phyloP scores from a whole-genome alignment of 2,329 filamentous ascomycete species.

The Botrytis byssoidea region DNA sequence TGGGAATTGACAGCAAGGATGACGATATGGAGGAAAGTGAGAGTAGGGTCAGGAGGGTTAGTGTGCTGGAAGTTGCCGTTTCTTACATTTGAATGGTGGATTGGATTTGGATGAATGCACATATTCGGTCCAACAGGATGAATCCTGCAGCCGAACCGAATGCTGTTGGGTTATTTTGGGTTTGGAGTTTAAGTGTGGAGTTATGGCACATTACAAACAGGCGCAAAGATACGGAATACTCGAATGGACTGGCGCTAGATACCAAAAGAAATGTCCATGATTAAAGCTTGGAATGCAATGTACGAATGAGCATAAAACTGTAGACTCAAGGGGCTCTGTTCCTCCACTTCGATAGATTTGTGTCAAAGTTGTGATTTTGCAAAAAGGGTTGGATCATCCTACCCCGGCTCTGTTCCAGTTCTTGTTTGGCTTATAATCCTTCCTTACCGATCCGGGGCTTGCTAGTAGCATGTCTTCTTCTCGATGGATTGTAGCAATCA shows the following conservation, averaged over 20 bases:
- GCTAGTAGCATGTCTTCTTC: not conserved
- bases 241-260: not conserved
- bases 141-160: not conserved
- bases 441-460: not conserved
- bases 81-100: conserved; percentile 15
- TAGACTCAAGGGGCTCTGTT: not conserved
- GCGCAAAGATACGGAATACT: not conserved
- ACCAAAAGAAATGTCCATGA: not conserved
- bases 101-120: not conserved
- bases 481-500: not conserved
- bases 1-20: conserved; percentile 25
- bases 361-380: not conserved
- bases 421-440: not conserved
- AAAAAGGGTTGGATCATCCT: not conserved
- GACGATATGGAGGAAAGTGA: conserved; percentile 26
- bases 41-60: conserved; percentile 35
- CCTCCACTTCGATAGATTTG: no score
- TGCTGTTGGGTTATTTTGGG: not conserved
- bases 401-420: not conserved
- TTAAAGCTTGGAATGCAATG: not conserved
- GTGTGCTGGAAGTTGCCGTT: conserved; percentile 37
- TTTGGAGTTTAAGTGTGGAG: conserved; percentile 2
- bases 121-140: not conserved
- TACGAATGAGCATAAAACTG: not conserved
- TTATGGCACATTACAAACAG: not conserved